Conservation (phyloP, 2,329 filamentous ascomycete genomes). For the Colletotrichum melonis region DNA sequence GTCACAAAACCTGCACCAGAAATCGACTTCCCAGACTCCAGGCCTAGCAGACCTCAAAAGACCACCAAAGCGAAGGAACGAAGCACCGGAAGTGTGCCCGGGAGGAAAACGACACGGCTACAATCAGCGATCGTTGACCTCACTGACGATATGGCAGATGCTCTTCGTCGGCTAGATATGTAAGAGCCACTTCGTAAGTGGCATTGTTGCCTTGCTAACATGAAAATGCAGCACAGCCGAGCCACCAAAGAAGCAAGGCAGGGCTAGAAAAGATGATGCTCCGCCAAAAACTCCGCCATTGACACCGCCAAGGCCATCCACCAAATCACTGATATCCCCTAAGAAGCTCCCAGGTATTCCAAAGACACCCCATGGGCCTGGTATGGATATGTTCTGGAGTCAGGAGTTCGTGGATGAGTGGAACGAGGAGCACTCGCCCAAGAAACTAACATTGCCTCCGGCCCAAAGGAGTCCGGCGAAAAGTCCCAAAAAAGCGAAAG, state of each 20-base stretch:
- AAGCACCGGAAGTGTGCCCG: background rate
- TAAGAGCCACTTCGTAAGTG: background rate
- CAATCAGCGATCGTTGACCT: background rate
- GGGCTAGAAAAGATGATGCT: background rate
- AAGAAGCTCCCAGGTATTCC: slow-evolving; percentile 56
- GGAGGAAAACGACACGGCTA: background rate
- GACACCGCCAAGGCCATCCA: slow-evolving; percentile 38
- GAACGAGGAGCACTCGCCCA: slow-evolving; percentile 71
- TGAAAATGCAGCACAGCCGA: background rate
- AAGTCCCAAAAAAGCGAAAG: slow-evolving; percentile 39
- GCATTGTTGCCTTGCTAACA: background rate
- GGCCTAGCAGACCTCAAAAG: background rate
- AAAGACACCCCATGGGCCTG: slow-evolving; percentile 63
- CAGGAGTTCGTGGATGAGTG: slow-evolving; percentile 70
- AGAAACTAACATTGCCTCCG: slow-evolving; percentile 50
- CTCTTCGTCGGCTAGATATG: slow-evolving; percentile 26
- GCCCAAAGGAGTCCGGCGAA: slow-evolving; percentile 38
- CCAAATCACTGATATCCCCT: slow-evolving; percentile 42
- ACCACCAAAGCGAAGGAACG: background rate
- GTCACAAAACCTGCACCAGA: background rate
- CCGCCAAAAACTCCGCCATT: slow-evolving; percentile 17
- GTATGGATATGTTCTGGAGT: slow-evolving; percentile 70
- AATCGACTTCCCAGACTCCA: background rate
- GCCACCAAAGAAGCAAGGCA: background rate
- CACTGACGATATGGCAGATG: slow-evolving; percentile 19